Percentiles rank a stretch among this genome's conserved stretches.
Conservation (phyloP, 305 asterid species). For the Solanum hybrid region DNA sequence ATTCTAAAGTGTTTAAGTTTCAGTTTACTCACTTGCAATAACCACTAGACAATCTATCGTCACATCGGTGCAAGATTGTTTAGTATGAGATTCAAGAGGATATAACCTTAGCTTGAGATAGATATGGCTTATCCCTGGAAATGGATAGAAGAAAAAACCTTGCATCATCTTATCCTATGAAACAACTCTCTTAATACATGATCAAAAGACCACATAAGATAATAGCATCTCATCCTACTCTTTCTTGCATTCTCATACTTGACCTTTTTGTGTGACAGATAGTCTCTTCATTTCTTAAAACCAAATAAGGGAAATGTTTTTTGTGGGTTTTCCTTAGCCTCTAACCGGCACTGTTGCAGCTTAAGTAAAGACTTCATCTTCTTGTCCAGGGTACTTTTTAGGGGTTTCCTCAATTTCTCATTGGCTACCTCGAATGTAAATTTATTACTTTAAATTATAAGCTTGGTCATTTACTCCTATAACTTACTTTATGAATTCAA, state of each 20-base stretch:
- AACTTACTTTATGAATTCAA: not conserved
- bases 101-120: not conserved
- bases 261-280: not conserved
- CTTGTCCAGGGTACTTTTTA: not conserved
- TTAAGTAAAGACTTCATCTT: not conserved
- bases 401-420: not conserved
- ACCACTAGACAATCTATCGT: not conserved
- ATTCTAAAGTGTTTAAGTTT: not conserved
- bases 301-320: not conserved
- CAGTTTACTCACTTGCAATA: not conserved
- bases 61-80: not conserved
- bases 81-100: not conserved
- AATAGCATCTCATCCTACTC: not conserved
- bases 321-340: not conserved
- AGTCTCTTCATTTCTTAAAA: not conserved
- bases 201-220: not conserved
- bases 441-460: not conserved
- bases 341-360: not conserved
- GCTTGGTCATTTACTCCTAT: not conserved
- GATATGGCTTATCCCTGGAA: not conserved
- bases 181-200: not conserved
- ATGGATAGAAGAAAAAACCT: not conserved
- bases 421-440: not conserved
- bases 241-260: not conserved
- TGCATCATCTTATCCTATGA: not conserved